These are phyloP conservation scores for Dendrobium catenatum DNA, from an alignment of 106 monocot genomes.

Conservation along the genomic window DNA sequence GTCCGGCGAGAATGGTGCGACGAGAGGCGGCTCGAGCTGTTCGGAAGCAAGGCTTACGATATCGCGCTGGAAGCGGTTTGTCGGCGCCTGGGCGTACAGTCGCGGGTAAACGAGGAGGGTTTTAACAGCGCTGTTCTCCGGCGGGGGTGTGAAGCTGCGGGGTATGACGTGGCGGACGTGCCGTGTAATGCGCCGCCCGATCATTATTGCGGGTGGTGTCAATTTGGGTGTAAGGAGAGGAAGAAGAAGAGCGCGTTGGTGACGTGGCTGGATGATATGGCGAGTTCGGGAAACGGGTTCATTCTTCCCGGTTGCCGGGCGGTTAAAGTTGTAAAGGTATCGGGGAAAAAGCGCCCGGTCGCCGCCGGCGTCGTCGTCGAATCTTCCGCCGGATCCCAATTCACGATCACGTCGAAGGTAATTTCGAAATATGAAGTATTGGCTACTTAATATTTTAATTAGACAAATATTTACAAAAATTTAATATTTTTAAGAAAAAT, in stretches of 20 bases:
- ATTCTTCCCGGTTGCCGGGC: constrained; percentile 30
- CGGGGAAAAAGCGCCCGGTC: not conserved
- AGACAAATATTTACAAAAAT: too few relatives aligned
- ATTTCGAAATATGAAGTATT: not conserved
- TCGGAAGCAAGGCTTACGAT: constrained; percentile 33
- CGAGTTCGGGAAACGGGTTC: constrained; percentile 42
- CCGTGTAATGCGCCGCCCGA: constrained; percentile 42
- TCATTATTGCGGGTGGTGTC: constrained; percentile 71
- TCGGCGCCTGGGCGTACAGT: constrained; percentile 40
- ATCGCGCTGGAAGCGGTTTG: constrained; percentile 52
- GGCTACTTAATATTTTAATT: too few relatives aligned
- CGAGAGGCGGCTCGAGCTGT: constrained; percentile 33
- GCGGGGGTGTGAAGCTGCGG: constrained; percentile 36
- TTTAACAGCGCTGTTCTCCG: constrained; percentile 39
- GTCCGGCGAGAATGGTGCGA: constrained; percentile 29
- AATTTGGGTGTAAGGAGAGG: constrained; percentile 46
- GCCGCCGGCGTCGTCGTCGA: constrained; percentile 27
- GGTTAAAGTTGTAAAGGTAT: constrained; percentile 7
- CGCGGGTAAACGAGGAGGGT: constrained; percentile 24
- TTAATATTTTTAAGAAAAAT: too few relatives aligned
- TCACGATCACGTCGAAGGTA: constrained; percentile 22
- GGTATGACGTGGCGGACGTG: constrained; percentile 28
- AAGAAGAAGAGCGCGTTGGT: constrained; percentile 35
- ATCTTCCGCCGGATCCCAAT: not conserved
- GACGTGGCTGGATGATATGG: constrained; percentile 63